Conservation (phyloP, 306 rosid species). For the Gastrolobium bilobum region DNA sequence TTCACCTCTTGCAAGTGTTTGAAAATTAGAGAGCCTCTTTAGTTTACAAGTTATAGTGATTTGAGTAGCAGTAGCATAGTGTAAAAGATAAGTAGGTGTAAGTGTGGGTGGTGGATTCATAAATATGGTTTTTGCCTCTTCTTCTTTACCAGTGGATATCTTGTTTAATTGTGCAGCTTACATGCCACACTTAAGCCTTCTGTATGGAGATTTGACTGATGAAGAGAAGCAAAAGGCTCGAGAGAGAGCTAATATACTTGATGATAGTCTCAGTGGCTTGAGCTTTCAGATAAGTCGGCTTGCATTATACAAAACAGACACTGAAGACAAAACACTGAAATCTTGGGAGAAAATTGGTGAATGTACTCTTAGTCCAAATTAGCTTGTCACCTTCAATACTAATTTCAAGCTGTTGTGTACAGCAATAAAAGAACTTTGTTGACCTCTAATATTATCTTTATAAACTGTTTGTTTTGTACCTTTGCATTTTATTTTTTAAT, state of each 20-base stretch:
- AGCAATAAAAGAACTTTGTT: background rate
- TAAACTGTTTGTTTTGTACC: background rate
- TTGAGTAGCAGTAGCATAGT: conserved; percentile 1
- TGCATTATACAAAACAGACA: conserved; percentile 85
- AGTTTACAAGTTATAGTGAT: conserved; percentile 11
- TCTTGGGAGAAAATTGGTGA: conserved; percentile 92
- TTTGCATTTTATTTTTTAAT: conserved; percentile 3
- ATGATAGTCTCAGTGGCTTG: conserved; percentile 58
- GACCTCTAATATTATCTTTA: background rate
- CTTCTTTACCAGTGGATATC: background rate
- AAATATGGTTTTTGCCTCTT: conserved; percentile 12
- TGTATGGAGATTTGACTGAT: conserved; percentile 71
- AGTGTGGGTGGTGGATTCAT: background rate
- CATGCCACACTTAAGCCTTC: conserved; percentile 87
- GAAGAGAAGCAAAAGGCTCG: conserved; percentile 79
- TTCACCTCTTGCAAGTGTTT: background rate
- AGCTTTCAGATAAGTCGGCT: conserved; percentile 71
- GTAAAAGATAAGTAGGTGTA: background rate
- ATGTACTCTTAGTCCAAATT: conserved; percentile 60
- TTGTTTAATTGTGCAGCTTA: conserved; percentile 66
- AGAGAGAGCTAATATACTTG: conserved; percentile 67
- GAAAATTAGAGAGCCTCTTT: background rate
- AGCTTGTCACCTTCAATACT: conserved; percentile 34
- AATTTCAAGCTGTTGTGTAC: conserved; percentile 23
- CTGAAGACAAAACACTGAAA: conserved; percentile 71